Evolutionary conservation across 306 rosid genomes (phyloP).

Genomic region (Nissolia schottii): DNA sequence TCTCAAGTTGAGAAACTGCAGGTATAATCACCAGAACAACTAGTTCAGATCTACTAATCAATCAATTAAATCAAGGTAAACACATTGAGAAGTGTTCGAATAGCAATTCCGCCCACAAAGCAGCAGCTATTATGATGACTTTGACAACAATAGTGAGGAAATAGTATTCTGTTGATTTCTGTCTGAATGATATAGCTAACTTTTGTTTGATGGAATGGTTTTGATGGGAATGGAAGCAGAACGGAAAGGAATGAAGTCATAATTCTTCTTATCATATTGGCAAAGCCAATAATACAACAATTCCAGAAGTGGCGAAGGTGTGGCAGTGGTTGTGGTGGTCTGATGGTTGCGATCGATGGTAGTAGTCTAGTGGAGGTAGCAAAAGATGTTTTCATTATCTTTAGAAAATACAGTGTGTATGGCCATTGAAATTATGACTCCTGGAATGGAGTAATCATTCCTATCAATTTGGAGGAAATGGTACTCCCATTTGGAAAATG

Average conservation of each 20-base stretch:
- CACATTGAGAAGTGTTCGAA: background rate
- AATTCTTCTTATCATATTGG: background rate
- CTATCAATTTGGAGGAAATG: background rate
- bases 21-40: background rate
- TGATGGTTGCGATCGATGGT: background rate
- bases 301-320: background rate
- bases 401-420: background rate
- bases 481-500: background rate
- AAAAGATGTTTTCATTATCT: background rate
- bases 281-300: background rate
- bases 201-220: background rate
- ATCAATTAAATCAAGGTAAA: background rate
- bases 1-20: background rate
- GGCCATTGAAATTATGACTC: background rate
- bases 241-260: background rate
- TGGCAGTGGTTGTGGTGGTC: background rate
- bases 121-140: background rate
- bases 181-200: background rate
- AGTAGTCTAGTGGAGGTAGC: background rate
- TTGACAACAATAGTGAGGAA: background rate
- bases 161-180: background rate
- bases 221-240: background rate
- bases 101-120: background rate
- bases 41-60: background rate
- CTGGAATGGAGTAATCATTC: background rate